These are phyloP conservation scores for Erythrobasidium yunnanense DNA, from an alignment of 768 basidiomycete species.

Conservation along the genomic window DNA sequence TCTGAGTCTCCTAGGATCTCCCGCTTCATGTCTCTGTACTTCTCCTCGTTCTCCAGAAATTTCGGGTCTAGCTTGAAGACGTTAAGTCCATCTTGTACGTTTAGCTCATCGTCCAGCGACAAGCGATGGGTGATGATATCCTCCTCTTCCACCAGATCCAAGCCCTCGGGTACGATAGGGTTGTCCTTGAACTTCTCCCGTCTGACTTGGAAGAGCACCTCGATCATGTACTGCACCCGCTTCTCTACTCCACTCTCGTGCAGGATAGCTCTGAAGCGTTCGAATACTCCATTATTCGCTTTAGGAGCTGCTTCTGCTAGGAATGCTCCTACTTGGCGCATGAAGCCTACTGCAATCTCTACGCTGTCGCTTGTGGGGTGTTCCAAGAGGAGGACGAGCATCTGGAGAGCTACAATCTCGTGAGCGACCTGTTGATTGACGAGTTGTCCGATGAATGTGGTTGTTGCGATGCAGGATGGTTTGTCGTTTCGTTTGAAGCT, in stretches of 20 bases:
- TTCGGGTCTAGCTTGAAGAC: constrained; percentile 89
- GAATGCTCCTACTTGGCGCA: constrained; percentile 92
- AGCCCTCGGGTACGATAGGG: constrained; percentile 79
- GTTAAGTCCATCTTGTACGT: constrained; percentile 88
- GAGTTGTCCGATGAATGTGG: constrained; percentile 72
- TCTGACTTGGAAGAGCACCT: constrained; percentile 95
- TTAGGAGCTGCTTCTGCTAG: constrained; percentile 86
- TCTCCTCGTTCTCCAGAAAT: constrained; percentile 80
- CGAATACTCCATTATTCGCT: constrained; percentile 85
- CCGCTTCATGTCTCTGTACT: constrained; percentile 76
- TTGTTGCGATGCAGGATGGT: constrained; percentile 86
- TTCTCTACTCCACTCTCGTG: constrained; percentile 93
- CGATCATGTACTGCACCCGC: constrained; percentile 98
- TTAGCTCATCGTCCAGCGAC: constrained; percentile 79
- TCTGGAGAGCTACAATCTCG: constrained; percentile 86
- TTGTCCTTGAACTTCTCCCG: constrained; percentile 99
- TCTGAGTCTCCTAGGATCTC: constrained; percentile 87
- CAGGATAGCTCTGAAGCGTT: constrained; percentile 89
- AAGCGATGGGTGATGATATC: constrained; percentile 95
- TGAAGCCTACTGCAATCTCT: constrained; percentile 95
- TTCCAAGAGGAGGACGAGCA: constrained; percentile 87
- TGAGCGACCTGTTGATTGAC: constrained; percentile 89
- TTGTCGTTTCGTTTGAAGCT: constrained; percentile 97
- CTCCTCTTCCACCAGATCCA: constrained; percentile 94
- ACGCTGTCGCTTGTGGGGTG: constrained; percentile 94